These are phyloP conservation scores for Colletotrichum filicis DNA, from an alignment of 2,329 filamentous ascomycete genomes.

Conservation along the genomic window DNA sequence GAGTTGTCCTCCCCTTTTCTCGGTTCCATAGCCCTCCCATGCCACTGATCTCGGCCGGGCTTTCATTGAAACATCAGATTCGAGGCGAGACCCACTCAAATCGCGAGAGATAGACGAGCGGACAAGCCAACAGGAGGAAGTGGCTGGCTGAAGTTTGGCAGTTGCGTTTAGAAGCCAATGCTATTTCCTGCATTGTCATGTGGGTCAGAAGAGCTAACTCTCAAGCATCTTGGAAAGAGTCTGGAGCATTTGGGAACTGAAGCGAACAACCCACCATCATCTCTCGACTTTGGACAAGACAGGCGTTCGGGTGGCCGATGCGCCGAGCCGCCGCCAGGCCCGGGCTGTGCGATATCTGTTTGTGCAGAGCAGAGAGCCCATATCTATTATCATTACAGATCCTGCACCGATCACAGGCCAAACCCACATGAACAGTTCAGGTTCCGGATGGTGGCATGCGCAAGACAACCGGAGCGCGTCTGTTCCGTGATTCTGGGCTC, in stretches of 20 bases:
- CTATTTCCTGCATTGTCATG: neutral
- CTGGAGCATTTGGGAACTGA: neutral
- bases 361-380: neutral
- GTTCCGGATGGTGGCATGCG: neutral
- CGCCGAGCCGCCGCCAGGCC: neutral
- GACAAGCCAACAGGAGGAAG: neutral
- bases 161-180: neutral
- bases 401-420: neutral
- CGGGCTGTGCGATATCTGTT: neutral
- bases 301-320: neutral
- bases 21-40: neutral
- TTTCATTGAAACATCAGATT: neutral
- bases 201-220: neutral
- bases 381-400: neutral
- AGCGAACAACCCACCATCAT: neutral
- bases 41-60: neutral
- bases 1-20: neutral
- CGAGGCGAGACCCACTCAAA: neutral
- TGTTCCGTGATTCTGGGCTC: neutral
- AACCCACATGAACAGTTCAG: neutral
- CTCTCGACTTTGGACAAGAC: neutral
- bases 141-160: neutral
- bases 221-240: neutral
- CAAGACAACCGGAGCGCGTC: neutral
- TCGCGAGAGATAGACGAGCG: neutral